Conservation (phyloP, 305 asterid genomes). For the Fraxinus paxiana region DNA sequence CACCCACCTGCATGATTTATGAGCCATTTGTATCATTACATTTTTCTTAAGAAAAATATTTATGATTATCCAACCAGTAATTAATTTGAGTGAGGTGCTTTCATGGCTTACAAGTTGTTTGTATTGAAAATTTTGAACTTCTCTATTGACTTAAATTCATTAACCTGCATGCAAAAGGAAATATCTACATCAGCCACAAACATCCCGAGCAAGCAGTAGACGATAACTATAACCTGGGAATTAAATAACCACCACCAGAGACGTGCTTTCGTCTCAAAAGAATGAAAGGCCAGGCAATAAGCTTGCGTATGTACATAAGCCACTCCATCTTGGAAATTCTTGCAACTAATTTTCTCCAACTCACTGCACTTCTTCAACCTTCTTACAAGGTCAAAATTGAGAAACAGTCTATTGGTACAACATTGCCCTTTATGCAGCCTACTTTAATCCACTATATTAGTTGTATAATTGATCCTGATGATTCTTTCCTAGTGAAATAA, state of each 20-base stretch:
- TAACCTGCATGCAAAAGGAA: constrained; percentile 46
- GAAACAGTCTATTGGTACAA: neutral
- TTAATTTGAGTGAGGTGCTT: neutral
- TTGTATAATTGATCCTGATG: neutral
- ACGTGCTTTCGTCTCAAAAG: neutral
- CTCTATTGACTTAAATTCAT: constrained; percentile 88
- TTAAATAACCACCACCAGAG: neutral
- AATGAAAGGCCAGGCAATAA: neutral
- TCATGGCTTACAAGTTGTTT: constrained; percentile 74
- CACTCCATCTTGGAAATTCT: neutral
- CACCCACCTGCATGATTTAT: constrained; percentile 69
- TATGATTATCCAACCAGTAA: constrained; percentile 6
- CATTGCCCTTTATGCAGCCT: neutral
- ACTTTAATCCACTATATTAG: neutral
- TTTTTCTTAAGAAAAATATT: constrained; percentile 1
- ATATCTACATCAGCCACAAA: constrained; percentile 9
- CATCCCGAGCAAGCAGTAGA: constrained; percentile 16
- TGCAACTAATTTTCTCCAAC: neutral
- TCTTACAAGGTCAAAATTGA: neutral
- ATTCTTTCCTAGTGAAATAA: neutral
- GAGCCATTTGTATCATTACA: constrained; percentile 10
- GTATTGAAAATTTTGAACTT: constrained; percentile 97
- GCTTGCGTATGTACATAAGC: neutral
- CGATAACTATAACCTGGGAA: constrained; percentile 9
- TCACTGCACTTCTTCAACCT: neutral